Conservation (phyloP, 176 grass and related monocot genomes). For the Avena sativa region DNA sequence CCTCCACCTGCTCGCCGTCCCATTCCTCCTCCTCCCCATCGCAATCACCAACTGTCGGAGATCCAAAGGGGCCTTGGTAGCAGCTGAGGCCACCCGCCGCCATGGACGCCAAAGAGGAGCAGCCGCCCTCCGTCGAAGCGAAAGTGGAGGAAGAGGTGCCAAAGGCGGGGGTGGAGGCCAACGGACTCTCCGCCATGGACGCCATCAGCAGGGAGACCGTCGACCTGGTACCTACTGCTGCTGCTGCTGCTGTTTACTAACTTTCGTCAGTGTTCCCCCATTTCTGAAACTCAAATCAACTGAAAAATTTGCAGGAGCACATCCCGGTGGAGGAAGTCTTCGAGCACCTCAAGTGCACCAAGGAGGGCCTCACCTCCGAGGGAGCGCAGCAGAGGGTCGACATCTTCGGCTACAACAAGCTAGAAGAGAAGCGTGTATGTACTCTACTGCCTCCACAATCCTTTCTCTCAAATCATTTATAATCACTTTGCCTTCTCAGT, state of each 20-base stretch:
- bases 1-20: not conserved
- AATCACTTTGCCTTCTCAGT: too few relatives aligned
- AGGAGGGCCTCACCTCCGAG: conserved; percentile 53
- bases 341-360: conserved; percentile 60
- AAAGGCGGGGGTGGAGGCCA: conserved; percentile 11
- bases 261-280: not conserved
- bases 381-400: conserved; percentile 48
- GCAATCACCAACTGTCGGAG: not conserved
- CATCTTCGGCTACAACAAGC: conserved; percentile 66
- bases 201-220: conserved; percentile 63
- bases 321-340: conserved; percentile 70
- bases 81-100: not conserved
- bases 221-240: conserved; percentile 44
- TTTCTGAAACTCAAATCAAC: not conserved
- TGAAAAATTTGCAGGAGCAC: conserved; percentile 42
- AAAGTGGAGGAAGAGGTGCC: not conserved
- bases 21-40: not conserved
- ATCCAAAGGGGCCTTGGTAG: not conserved
- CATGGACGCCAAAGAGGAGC: not conserved
- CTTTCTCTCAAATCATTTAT: too few relatives aligned
- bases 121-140: not conserved
- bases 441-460: too few relatives aligned
- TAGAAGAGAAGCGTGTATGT: conserved; percentile 66
- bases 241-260: not conserved
- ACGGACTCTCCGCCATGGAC: conserved; percentile 43